A percentile compares a stretch with the other conserved stretches of the same genome.
These are phyloP conservation scores for Coriaria nepalensis DNA, from an alignment of 306 rosid species.

Conservation along the genomic window DNA sequence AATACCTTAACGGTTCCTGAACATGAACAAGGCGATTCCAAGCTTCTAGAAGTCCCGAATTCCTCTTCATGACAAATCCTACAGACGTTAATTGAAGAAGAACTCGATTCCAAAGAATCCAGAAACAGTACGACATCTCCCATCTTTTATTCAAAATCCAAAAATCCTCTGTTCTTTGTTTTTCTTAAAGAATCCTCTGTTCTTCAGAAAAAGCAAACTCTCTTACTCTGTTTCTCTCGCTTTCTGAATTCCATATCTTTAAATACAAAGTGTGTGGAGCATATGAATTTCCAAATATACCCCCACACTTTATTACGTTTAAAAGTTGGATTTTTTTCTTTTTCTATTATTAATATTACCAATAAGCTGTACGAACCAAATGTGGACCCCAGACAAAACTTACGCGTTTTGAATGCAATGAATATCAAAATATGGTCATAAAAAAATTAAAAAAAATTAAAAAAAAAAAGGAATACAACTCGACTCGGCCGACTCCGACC, in stretches of 20 bases:
- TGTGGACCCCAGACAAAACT: too few relatives aligned
- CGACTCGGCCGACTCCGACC: too few relatives aligned
- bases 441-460: too few relatives aligned
- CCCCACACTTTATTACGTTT: constrained; percentile 17
- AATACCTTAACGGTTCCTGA: constrained; percentile 86
- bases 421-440: too few relatives aligned
- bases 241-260: constrained; percentile 10
- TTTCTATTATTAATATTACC: background rate
- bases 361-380: too few relatives aligned
- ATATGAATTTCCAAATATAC: constrained; percentile 25
- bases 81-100: constrained; percentile 31
- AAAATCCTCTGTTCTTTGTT: constrained; percentile 10
- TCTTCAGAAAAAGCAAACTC: background rate
- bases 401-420: too few relatives aligned
- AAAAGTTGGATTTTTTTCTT: background rate
- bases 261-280: constrained; percentile 13
- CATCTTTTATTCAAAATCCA: constrained; percentile 27
- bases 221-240: constrained; percentile 4
- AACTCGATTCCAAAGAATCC: constrained; percentile 41
- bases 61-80: constrained; percentile 94
- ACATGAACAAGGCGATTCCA: constrained; percentile 96
- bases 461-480: too few relatives aligned
- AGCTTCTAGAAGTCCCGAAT: constrained; percentile 36
- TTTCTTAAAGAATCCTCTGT: background rate
- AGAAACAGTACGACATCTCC: constrained; percentile 50